Conservation (phyloP, 1,284 basidiomycete genomes). For the Chondrostereum purpureum region DNA sequence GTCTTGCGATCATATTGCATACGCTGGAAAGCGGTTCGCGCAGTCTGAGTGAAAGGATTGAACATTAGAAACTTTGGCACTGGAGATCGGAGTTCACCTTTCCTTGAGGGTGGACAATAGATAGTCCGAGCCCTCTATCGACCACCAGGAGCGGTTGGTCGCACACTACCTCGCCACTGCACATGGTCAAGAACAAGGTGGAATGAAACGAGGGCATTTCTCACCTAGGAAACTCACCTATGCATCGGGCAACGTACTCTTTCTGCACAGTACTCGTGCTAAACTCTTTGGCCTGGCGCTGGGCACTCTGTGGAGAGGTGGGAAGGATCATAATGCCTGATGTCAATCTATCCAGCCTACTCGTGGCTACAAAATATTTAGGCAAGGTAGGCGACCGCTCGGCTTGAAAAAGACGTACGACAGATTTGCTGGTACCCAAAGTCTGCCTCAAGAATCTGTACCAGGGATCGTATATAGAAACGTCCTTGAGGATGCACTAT, state of each 20-base stretch:
- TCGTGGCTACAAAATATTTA: conserved; percentile 63
- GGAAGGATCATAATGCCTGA: conserved; percentile 96
- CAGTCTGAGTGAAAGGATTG: conserved; percentile 42
- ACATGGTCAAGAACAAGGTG: conserved; percentile 6
- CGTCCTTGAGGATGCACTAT: conserved; percentile 87
- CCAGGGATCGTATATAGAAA: conserved; percentile 83
- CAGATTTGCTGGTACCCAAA: conserved; percentile 81
- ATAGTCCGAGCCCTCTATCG: conserved; percentile 93
- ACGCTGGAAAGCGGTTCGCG: conserved; percentile 86
- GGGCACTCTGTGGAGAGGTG: conserved; percentile 67
- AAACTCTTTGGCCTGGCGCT: conserved; percentile 77
- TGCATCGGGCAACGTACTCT: conserved; percentile 86
- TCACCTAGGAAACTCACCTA: conserved; percentile 79
- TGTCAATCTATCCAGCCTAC: conserved; percentile 91
- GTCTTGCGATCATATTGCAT: conserved; percentile 81
- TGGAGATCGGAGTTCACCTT: conserved; percentile 49
- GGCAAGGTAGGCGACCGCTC: neutral
- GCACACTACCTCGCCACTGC: conserved; percentile 73
- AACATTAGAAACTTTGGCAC: conserved; percentile 8
- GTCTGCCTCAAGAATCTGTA: conserved; percentile 83
- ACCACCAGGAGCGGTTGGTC: conserved; percentile 88
- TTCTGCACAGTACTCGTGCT: conserved; percentile 75
- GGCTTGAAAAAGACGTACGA: conserved; percentile 49
- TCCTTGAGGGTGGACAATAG: conserved; percentile 90
- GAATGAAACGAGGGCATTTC: conserved; percentile 19